Evolutionary conservation across 1,139 yeast species (phyloP).

Genomic region (Diutina siamensis): DNA sequence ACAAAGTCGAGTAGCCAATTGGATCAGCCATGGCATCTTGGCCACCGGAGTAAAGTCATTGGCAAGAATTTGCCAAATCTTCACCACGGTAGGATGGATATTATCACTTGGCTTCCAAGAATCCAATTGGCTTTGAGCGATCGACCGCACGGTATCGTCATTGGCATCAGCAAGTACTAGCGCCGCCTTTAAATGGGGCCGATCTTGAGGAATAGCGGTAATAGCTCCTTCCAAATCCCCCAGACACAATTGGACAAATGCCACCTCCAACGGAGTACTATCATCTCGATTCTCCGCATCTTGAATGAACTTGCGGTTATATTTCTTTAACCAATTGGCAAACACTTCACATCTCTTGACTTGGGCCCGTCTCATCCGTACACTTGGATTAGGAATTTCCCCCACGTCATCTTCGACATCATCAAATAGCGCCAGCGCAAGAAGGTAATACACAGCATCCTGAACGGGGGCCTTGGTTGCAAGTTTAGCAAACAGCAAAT

Average conservation of each 20-base stretch:
- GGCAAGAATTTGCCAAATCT: neutral
- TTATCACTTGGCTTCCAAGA: neutral
- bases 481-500: neutral
- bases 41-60: neutral
- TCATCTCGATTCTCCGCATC: conserved; percentile 12
- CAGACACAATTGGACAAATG: conserved; percentile 42
- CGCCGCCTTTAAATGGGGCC: conserved; percentile 58
- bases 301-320: conserved; percentile 8
- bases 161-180: conserved; percentile 66
- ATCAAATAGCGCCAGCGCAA: conserved; percentile 3
- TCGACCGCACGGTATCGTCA: conserved; percentile 39
- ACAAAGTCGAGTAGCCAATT: neutral
- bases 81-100: neutral
- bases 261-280: conserved; percentile 26
- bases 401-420: conserved; percentile 10
- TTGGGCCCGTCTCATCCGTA: conserved; percentile 14
- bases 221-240: conserved; percentile 57
- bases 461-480: neutral
- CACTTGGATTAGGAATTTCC: conserved; percentile 13
- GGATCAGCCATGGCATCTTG: conserved; percentile 2
- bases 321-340: conserved; percentile 24
- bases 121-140: conserved; percentile 49
- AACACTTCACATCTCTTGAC: conserved; percentile 31
- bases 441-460: neutral
- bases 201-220: conserved; percentile 45